A percentile compares a stretch with the other conserved stretches of the same genome.
These are phyloP conservation scores for Elsinoe australis DNA, from an alignment of 2,329 filamentous ascomycete species.

Conservation along the genomic window DNA sequence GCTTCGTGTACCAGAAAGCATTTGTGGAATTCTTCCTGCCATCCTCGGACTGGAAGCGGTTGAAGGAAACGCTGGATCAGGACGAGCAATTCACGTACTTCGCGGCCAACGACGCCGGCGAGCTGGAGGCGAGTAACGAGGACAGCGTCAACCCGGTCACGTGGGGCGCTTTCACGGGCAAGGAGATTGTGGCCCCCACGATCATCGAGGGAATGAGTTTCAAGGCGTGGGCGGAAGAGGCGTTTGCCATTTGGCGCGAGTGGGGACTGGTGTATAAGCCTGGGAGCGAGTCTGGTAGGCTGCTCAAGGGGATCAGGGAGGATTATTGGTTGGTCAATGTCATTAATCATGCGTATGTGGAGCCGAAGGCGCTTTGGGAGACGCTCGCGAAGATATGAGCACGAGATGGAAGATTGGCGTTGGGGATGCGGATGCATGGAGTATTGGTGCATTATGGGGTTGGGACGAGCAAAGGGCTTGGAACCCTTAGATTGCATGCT, in stretches of 20 bases:
- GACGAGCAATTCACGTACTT: conserved; percentile 75
- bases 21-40: conserved; percentile 96
- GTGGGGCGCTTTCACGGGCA: conserved; percentile 90
- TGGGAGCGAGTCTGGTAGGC: conserved; percentile 59
- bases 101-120: conserved; percentile 69
- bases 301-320: conserved; percentile 59
- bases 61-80: conserved; percentile 59
- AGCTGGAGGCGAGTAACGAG: conserved; percentile 61
- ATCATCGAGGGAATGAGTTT: conserved; percentile 96
- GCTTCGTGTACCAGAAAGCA: conserved; percentile 93
- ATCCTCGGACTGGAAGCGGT: conserved; percentile 57
- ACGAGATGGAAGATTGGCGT: too few relatives aligned
- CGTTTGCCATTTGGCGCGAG: conserved; percentile 89
- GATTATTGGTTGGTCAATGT: conserved; percentile 87
- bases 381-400: conserved; percentile 42
- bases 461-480: too few relatives aligned
- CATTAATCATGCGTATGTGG: conserved; percentile 71
- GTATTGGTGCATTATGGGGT: too few relatives aligned
- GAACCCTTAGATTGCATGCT: too few relatives aligned
- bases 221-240: conserved; percentile 88
- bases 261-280: conserved; percentile 86
- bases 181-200: conserved; percentile 91
- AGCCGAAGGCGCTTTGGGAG: conserved; percentile 65
- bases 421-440: too few relatives aligned
- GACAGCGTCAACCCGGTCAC: conserved; percentile 85